Evolutionary conservation across 192 early-diverging fungal species (phyloP), one percentile per base, ranked within the genome.

Genomic region (Phycomyces nitens): DNA sequence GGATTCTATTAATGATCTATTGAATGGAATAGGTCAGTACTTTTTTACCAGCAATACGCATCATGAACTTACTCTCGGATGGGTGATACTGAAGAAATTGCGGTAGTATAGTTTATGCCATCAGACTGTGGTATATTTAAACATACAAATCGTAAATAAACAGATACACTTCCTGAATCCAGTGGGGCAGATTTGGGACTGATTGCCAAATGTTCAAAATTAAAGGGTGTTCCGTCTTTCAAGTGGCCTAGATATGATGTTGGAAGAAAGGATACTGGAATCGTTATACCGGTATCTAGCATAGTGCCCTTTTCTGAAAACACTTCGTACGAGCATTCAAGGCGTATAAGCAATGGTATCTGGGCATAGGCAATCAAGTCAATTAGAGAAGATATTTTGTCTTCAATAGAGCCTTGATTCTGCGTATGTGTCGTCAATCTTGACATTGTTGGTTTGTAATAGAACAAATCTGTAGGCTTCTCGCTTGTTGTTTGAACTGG

Each of bases 261-360:
- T 20, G 57, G 57, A 42, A 59, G 22, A 41, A 23, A 42, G 23
- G 40, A 59, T 20, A 59, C 39, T 23, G 57, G 21, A 5, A 59
- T 23, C 15, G 12, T 5, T 43, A 42, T 42, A 42, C 38, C 44
- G 5, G 43, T 14, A 27, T 51, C 44, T 26, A 1, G 5, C 16
- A 43, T 60, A 60, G 40, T 20, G 18, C 21, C 56, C 5, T n/a
- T 58, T 9, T 58, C 34, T 18, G 8, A 29, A 42, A 8, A 38
- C 3, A 58, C 20, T 3, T 73, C 68, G 56, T 87, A 87, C 11
- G 75, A 75, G 56, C 82, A 86, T 64, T 92, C 88, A 0, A 87
- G 65, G 23, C 82, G 71, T 1, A 92, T 62, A 50, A 92, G 84
- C 14, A 92, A 69, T 9, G 90, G 90, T 11, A 76, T 69, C 27